Evolutionary conservation across 2,329 filamentous ascomycete genomes (phyloP).

Genomic region (Fusarium circinatum): DNA sequence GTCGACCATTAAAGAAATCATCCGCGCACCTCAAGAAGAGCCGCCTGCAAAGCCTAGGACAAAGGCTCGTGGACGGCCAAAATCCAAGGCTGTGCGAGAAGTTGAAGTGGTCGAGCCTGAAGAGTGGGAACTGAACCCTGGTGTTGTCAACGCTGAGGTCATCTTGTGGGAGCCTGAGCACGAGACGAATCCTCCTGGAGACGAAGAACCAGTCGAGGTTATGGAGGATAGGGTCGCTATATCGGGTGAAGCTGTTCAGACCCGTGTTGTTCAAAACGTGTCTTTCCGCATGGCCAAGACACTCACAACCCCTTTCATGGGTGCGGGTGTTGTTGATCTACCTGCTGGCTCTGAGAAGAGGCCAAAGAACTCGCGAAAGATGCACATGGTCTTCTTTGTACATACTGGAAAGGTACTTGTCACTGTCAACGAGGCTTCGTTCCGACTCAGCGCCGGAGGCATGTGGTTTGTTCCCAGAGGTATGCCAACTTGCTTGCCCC

Average conservation of each 20-base stretch:
- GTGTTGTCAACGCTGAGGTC: constrained; percentile 71
- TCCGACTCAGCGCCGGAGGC: constrained; percentile 86
- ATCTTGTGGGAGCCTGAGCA: constrained; percentile 70
- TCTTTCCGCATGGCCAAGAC: constrained; percentile 92
- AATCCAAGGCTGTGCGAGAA: constrained; percentile 49
- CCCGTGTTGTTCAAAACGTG: constrained; percentile 68
- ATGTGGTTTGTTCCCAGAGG: constrained; percentile 96
- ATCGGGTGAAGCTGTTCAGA: constrained; percentile 64
- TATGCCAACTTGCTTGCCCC: constrained; percentile 58
- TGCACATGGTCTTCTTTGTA: constrained; percentile 98
- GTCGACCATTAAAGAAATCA: constrained; percentile 78
- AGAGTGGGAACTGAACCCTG: constrained; percentile 77
- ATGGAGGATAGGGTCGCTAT: constrained; percentile 67
- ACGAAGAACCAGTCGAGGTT: constrained; percentile 65
- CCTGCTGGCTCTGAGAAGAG: constrained; percentile 85
- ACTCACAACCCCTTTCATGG: constrained; percentile 85
- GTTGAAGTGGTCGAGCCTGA: constrained; percentile 69
- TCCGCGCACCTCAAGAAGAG: constrained; percentile 74
- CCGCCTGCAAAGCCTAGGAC: constrained; percentile 40
- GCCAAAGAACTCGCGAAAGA: constrained; percentile 90
- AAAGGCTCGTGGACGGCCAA: constrained; percentile 46
- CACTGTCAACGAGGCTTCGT: constrained; percentile 77
- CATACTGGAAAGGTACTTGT: constrained; percentile 85
- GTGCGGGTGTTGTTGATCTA: constrained; percentile 88
- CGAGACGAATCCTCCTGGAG: constrained; percentile 62